Percentiles rank a stretch among this genome's conserved stretches.
Evolutionary conservation across 2,329 filamentous ascomycete species (phyloP).

Genomic region (Nectriaceae sp.): DNA sequence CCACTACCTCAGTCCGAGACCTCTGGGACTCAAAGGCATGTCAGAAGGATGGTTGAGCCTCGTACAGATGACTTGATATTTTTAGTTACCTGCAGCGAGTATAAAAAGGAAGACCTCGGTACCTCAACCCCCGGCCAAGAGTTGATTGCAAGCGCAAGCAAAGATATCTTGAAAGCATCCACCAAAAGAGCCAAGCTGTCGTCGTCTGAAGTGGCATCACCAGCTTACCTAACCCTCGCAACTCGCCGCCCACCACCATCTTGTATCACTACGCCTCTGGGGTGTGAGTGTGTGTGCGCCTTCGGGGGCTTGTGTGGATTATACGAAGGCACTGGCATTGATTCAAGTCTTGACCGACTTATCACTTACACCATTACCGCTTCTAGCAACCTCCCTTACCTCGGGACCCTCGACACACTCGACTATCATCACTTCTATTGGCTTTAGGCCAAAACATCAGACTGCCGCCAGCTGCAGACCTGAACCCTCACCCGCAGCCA

Average conservation of each 20-base stretch:
- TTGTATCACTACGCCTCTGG: background rate
- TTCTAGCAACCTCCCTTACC: background rate
- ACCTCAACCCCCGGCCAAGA: slow-evolving; percentile 15
- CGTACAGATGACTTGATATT: slow-evolving; percentile 33
- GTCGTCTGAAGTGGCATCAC: too few relatives aligned
- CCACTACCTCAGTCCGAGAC: slow-evolving; percentile 14
- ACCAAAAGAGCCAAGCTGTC: too few relatives aligned
- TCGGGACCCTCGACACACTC: too few relatives aligned
- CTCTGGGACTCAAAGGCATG: slow-evolving; percentile 10
- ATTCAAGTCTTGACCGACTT: slow-evolving; percentile 1
- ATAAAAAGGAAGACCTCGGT: slow-evolving; percentile 27
- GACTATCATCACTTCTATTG: slow-evolving; percentile 1
- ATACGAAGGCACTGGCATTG: background rate
- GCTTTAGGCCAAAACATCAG: background rate
- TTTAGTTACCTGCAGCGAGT: slow-evolving; percentile 26
- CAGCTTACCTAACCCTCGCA: background rate
- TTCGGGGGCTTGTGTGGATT: too few relatives aligned
- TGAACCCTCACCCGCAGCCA: background rate
- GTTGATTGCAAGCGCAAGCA: background rate
- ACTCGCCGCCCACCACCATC: too few relatives aligned
- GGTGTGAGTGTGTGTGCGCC: background rate
- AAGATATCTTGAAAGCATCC: background rate
- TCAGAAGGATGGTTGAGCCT: slow-evolving; percentile 23
- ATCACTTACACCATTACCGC: background rate
- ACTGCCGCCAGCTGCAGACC: background rate